A percentile compares a stretch with the other conserved stretches of the same genome.
These are phyloP conservation scores for Pseudozyma tsukubaensis DNA, from an alignment of 1,284 basidiomycete species.

Conservation along the genomic window DNA sequence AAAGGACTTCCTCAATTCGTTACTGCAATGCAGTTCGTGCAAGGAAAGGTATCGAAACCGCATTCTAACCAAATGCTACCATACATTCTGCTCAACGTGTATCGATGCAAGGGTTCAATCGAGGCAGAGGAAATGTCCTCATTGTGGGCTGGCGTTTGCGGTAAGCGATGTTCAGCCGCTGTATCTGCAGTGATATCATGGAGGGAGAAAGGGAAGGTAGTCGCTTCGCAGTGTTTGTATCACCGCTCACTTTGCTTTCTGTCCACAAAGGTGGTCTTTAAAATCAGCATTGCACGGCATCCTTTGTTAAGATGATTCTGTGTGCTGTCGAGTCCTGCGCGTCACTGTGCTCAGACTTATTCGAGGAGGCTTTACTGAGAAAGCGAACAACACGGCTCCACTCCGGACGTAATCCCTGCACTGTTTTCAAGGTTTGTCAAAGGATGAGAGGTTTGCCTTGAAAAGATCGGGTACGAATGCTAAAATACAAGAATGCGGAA, in stretches of 20 bases:
- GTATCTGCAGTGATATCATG: slow-evolving; percentile 72
- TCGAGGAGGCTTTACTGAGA: no score
- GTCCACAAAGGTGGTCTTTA: not conserved
- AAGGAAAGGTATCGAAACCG: slow-evolving; percentile 84
- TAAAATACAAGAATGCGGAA: slow-evolving; percentile 35
- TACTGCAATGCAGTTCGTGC: slow-evolving; percentile 93
- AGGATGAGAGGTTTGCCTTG: not conserved
- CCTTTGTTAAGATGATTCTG: no score
- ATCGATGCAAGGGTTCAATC: slow-evolving; percentile 88
- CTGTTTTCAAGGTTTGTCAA: not conserved
- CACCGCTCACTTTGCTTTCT: not conserved
- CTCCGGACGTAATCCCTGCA: no score
- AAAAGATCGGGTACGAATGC: slow-evolving; percentile 14
- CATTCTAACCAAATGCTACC: slow-evolving; percentile 92
- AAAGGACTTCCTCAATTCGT: slow-evolving; percentile 76
- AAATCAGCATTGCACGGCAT: slow-evolving; percentile 2
- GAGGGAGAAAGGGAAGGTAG: not conserved
- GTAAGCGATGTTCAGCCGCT: slow-evolving; percentile 86
- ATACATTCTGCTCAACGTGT: slow-evolving; percentile 89
- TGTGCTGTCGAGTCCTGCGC: no score
- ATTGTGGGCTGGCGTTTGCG: slow-evolving; percentile 86
- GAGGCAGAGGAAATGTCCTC: slow-evolving; percentile 94
- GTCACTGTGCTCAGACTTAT: no score
- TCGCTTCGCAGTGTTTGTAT: not conserved
- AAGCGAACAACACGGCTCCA: no score